A percentile compares a stretch with the other conserved stretches of the same genome.
Conservation (phyloP, 331 rosid genomes). For the Arachis monticola region DNA sequence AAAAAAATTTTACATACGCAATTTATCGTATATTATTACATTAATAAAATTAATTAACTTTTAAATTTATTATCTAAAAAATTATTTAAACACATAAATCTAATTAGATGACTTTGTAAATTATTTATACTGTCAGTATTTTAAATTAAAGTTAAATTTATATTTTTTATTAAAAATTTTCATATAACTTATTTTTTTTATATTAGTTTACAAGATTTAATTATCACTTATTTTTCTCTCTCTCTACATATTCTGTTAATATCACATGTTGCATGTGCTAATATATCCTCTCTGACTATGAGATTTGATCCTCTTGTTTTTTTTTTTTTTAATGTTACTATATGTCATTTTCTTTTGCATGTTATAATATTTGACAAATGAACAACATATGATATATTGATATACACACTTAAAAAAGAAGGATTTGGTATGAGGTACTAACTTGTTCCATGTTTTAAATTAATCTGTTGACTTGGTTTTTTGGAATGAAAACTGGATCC, state of each 20-base stretch:
- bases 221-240: not conserved
- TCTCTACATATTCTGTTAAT: constrained; percentile 1
- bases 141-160: no score
- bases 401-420: not conserved
- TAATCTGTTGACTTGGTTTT: constrained; percentile 29
- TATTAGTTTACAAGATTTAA: no score
- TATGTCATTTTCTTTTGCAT: not conserved
- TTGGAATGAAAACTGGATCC: constrained; percentile 22
- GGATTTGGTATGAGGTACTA: constrained; percentile 24
- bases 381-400: not conserved
- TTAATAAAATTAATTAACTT: no score
- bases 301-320: constrained; percentile 19
- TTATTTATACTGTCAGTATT: no score
- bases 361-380: not conserved
- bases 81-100: no score
- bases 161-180: no score
- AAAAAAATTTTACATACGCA: no score
- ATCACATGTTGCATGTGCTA: constrained; percentile 20
- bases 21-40: no score
- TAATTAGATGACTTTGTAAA: no score
- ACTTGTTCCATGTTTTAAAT: not conserved
- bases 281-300: constrained; percentile 7
- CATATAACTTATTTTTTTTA: no score
- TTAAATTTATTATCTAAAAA: no score
- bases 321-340: not conserved